phyloP scores from a whole-genome alignment of 2,329 filamentous ascomycete genomes.

The Fusarium coffeatum region DNA sequence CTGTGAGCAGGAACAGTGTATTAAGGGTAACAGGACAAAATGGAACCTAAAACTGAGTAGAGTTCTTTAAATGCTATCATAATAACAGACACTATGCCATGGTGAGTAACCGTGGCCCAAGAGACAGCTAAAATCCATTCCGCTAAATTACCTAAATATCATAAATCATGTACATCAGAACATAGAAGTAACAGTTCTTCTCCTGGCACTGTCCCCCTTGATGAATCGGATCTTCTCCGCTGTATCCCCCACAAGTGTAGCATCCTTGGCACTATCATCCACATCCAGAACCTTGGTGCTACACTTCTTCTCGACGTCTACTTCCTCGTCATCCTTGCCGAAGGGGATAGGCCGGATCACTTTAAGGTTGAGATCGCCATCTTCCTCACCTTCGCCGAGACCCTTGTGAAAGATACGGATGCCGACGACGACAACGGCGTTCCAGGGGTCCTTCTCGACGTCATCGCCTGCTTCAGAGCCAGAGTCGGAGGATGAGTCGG shows the following conservation, averaged over 20 bases:
- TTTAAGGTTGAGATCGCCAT: constrained; percentile 53
- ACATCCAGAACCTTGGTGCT: constrained; percentile 55
- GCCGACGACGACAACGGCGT: constrained; percentile 71
- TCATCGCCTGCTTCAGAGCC: constrained; percentile 61
- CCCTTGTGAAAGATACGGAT: constrained; percentile 70
- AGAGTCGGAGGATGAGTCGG: constrained; percentile 6
- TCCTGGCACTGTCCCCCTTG: constrained; percentile 41
- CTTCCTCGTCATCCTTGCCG: constrained; percentile 38
- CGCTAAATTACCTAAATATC: not conserved
- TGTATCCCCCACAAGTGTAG: constrained; percentile 52
- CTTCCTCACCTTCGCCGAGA: constrained; percentile 46
- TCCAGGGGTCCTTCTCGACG: constrained; percentile 69
- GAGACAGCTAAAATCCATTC: not conserved
- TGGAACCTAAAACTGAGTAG: not conserved
- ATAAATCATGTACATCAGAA: constrained; percentile 7
- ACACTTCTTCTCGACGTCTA: constrained; percentile 43
- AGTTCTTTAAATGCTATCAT: not conserved
- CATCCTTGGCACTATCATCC: constrained; percentile 60
- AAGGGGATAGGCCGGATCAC: constrained; percentile 56
- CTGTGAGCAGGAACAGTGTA: constrained; percentile 1
- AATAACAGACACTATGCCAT: not conserved
- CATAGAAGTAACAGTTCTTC: constrained; percentile 13
- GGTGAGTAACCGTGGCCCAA: not conserved
- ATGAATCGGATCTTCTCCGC: constrained; percentile 53
- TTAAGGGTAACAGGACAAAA: not conserved